Base-by-base conservation (phyloP, 768 basidiomycete genomes). In the Suillus americanus region DNA sequence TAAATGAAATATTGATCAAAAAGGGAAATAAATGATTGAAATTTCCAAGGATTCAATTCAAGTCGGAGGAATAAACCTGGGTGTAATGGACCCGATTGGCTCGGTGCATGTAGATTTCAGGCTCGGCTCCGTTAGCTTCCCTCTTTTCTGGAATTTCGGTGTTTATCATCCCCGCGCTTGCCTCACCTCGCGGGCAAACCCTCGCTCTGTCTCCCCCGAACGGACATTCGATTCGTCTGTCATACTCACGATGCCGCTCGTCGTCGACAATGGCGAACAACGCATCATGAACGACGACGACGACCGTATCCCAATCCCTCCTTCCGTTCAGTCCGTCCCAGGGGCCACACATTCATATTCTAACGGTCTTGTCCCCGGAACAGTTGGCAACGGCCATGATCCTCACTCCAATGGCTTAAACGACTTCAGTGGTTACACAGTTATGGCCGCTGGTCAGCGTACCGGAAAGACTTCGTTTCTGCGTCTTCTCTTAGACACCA, bases 391-490 rank as follows among this genome's bases (percentile, higher is more conserved):
- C 72, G 56, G 65, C 69, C 64, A 70, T 70, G 72, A 70, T 71
- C 62, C 66, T 68, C 67, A 65, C 64, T 63, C 64, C 48, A 63
- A 57, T 50, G 61, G 59, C 70, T 65, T 62, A 72, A 66, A 65
- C 50, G 38, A 59, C 64, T 67, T 71, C 73, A 73, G 70, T 71
- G 79, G 79, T 43, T 85, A 85, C 80, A 88, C 89, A 70, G 80
- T 94, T 76, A 89, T 94, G 80, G 91, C 92, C 72, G 92, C 91
- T 64, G 92, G 92, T 60, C 87, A 86, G 74, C 82, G 89, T 79
- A 88, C 89, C 79, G 90, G 91, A 78, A 95, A 95, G 84, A 92
- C 92, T 28, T 89, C 91, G 66, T 91, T 95, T 73, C 88, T 94
- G 73, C 87, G 91, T 64, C 89, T 94, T 71, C 83, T 95, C 68